These are phyloP conservation scores for Neofusicoccum sp. DNA, from an alignment of 2,329 filamentous ascomycete genomes.

Conservation along the genomic window DNA sequence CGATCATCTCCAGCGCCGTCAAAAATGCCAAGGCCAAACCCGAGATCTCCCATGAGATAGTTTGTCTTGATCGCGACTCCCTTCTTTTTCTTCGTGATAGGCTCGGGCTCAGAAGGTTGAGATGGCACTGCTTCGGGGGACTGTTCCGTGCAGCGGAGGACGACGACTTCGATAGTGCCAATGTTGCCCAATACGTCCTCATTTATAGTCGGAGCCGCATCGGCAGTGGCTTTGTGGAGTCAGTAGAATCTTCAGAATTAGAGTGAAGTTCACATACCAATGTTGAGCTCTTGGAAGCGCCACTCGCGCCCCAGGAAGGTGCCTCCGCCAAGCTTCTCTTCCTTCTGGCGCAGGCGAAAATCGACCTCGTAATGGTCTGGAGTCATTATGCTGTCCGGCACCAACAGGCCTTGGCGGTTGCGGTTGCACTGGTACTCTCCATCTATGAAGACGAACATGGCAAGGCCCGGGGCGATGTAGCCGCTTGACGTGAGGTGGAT, in stretches of 20 bases:
- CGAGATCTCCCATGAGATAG: background rate
- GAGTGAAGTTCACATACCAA: slow-evolving; percentile 36
- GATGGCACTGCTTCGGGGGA: background rate
- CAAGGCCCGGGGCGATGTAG: slow-evolving; percentile 54
- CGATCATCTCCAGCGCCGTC: background rate
- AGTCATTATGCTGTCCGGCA: slow-evolving; percentile 25
- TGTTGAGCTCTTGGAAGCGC: slow-evolving; percentile 52
- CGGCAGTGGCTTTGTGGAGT: slow-evolving; percentile 25
- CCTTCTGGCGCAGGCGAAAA: slow-evolving; percentile 54
- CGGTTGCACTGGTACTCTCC: slow-evolving; percentile 59
- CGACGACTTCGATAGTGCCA: slow-evolving; percentile 49
- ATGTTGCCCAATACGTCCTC: slow-evolving; percentile 38
- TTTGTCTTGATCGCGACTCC: background rate
- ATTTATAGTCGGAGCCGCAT: slow-evolving; percentile 32
- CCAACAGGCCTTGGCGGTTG: slow-evolving; percentile 45
- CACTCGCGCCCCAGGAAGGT: slow-evolving; percentile 52
- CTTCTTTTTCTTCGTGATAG: background rate
- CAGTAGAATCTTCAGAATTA: background rate
- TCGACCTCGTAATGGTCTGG: slow-evolving; percentile 40
- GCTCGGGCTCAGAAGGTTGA: background rate
- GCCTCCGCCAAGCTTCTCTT: slow-evolving; percentile 47
- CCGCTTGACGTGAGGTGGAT: slow-evolving; percentile 49
- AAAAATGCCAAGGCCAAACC: background rate
- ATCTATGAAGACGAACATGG: slow-evolving; percentile 58
- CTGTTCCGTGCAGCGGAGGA: slow-evolving; percentile 42